Evolutionary conservation across 495 filamentous ascomycete genomes (phyloP).

Genomic region (Xylaria castorea): DNA sequence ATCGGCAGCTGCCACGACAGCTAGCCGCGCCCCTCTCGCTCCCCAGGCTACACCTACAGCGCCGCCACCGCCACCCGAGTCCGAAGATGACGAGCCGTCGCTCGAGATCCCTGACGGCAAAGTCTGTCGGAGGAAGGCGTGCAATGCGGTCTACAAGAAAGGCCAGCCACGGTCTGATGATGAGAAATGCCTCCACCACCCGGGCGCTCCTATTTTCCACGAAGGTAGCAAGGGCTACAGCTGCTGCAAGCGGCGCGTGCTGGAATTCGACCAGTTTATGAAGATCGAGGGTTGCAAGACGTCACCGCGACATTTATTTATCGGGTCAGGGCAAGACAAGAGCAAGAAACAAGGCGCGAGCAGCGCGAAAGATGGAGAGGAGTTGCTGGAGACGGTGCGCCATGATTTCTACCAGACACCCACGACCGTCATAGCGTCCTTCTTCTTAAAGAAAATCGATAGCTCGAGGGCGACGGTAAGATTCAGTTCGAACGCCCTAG

Average conservation of each 20-base stretch:
- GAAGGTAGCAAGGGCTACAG: conserved; percentile 97
- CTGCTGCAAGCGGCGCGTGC: conserved; percentile 92
- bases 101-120: conserved; percentile 73
- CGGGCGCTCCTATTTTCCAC: conserved; percentile 89
- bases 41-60: conserved; percentile 65
- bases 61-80: conserved; percentile 71
- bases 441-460: conserved; percentile 97
- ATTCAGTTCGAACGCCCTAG: conserved; percentile 65
- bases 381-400: conserved; percentile 71
- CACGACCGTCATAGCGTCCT: conserved; percentile 81
- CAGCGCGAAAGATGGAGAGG: conserved; percentile 58
- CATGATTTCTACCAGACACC: conserved; percentile 96
- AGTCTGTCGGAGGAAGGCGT: conserved; percentile 78
- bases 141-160: conserved; percentile 68
- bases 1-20: conserved; percentile 43
- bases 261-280: conserved; percentile 98
- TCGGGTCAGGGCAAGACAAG: conserved; percentile 75
- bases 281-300: conserved; percentile 89
- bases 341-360: conserved; percentile 48
- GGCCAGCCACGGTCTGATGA: conserved; percentile 62
- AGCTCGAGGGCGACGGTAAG: conserved; percentile 74
- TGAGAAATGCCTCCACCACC: conserved; percentile 87
- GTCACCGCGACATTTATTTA: conserved; percentile 81
- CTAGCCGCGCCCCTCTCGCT: conserved; percentile 53
- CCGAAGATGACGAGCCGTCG: conserved; percentile 84